Evolutionary conservation across 1,284 basidiomycete species (phyloP).

Genomic region (Sanghuangporus baumii): DNA sequence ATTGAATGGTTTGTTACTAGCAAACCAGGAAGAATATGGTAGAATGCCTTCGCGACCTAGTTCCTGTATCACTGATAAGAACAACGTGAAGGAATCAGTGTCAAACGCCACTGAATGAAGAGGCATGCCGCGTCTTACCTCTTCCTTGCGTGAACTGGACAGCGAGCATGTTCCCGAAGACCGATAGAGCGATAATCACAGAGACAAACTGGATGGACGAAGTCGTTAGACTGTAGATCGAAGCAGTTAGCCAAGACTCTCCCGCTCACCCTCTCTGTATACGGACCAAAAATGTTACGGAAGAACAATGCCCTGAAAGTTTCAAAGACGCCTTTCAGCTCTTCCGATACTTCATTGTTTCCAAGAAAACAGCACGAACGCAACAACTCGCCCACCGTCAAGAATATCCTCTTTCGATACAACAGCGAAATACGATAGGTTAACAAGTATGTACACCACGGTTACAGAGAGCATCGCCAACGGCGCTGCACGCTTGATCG

Average conservation of each 20-base stretch:
- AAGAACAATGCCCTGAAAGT: constrained; percentile 54
- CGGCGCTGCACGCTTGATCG: constrained; percentile 62
- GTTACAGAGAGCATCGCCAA: constrained; percentile 54
- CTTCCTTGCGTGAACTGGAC: constrained; percentile 59
- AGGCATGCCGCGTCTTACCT: constrained; percentile 32
- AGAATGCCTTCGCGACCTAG: constrained; percentile 62
- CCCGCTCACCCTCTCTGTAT: constrained; percentile 45
- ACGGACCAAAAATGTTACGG: constrained; percentile 56
- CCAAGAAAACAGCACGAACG: constrained; percentile 35
- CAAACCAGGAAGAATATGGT: constrained; percentile 55
- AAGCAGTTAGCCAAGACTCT: neutral
- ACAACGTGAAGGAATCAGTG: neutral
- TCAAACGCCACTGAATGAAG: neutral
- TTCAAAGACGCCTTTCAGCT: neutral
- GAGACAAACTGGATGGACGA: constrained; percentile 49
- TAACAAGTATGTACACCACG: constrained; percentile 53
- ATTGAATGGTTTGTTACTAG: constrained; percentile 58
- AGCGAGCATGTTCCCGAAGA: constrained; percentile 56
- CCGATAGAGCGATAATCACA: constrained; percentile 55
- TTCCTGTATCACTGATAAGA: constrained; percentile 55
- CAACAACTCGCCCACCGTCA: constrained; percentile 53
- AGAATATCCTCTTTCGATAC: constrained; percentile 62
- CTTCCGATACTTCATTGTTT: neutral
- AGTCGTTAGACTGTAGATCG: neutral
- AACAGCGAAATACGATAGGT: constrained; percentile 64